Conservation (phyloP, 371 early-diverging fungal species). For the Parasitella parasitica region DNA sequence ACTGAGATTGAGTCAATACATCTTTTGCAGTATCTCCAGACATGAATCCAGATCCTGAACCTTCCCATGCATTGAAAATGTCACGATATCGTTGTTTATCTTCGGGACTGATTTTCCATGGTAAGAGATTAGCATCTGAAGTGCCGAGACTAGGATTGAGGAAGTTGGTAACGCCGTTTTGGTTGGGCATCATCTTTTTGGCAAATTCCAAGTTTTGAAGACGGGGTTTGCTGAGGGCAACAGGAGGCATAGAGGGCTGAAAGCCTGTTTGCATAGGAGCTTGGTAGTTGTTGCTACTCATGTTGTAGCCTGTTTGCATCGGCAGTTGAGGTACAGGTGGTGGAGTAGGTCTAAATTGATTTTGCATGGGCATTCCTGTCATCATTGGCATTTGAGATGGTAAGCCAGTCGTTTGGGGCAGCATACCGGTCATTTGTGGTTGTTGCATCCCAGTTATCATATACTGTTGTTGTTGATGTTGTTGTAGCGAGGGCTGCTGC, state of each 20-base stretch:
- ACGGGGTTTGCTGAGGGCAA: conserved; percentile 29
- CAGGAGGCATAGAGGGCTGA: conserved; percentile 10
- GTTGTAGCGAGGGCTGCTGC: conserved; percentile 9
- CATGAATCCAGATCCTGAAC: conserved; percentile 73
- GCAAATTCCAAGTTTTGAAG: conserved; percentile 47
- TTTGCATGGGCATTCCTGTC: conserved; percentile 16
- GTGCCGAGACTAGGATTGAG: conserved; percentile 28
- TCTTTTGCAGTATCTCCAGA: conserved; percentile 81
- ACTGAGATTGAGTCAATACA: conserved; percentile 61
- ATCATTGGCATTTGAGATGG: conserved; percentile 23
- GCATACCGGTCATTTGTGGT: conserved; percentile 20
- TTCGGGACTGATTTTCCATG: conserved; percentile 80
- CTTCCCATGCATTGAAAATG: conserved; percentile 87
- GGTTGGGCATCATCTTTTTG: conserved; percentile 55
- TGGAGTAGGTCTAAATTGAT: conserved; percentile 13
- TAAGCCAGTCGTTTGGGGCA: conserved; percentile 16
- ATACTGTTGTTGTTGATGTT: conserved; percentile 10
- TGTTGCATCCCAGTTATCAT: conserved; percentile 19
- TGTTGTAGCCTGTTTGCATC: conserved; percentile 15
- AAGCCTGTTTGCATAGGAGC: conserved; percentile 27
- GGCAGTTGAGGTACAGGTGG: conserved; percentile 17
- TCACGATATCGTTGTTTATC: conserved; percentile 82
- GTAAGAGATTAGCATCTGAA: conserved; percentile 18
- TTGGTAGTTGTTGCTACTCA: conserved; percentile 9
- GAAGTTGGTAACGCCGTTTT: conserved; percentile 34